Percentiles rank a stretch among this genome's conserved stretches.
Conservation (phyloP, 768 basidiomycete genomes). For the Trametes cubensis region DNA sequence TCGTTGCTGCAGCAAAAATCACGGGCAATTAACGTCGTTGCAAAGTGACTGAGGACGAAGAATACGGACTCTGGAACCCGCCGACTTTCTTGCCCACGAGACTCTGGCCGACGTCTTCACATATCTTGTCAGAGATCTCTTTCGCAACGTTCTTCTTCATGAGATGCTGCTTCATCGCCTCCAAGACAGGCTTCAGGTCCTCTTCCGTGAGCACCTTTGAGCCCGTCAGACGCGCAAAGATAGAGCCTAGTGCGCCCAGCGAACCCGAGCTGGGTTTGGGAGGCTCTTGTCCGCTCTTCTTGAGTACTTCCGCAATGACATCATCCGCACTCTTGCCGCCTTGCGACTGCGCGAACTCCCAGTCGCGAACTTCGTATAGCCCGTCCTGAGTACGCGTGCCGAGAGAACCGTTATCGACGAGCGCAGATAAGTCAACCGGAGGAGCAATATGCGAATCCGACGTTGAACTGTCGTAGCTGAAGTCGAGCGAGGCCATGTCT, state of each 20-base stretch:
- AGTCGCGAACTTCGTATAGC: slow-evolving; percentile 77
- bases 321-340: slow-evolving; percentile 46
- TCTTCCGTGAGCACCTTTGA: slow-evolving; percentile 79
- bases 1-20: slow-evolving; percentile 61
- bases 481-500: slow-evolving; percentile 95
- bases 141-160: slow-evolving; percentile 99
- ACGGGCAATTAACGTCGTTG: slow-evolving; percentile 8
- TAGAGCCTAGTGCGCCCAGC: slow-evolving; percentile 67
- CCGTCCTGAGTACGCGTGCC: slow-evolving; percentile 78
- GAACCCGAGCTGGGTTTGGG: slow-evolving; percentile 39
- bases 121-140: slow-evolving; percentile 93
- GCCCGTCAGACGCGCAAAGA: slow-evolving; percentile 86
- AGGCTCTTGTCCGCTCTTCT: slow-evolving; percentile 35
- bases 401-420: slow-evolving; percentile 72
- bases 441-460: slow-evolving; percentile 37
- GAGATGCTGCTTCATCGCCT: slow-evolving; percentile 95
- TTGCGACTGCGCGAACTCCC: slow-evolving; percentile 63
- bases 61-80: slow-evolving; percentile 74
- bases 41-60: background rate
- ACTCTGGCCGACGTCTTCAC: slow-evolving; percentile 89
- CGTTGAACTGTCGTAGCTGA: slow-evolving; percentile 60
- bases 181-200: slow-evolving; percentile 86
- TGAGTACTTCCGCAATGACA: slow-evolving; percentile 63
- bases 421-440: slow-evolving; percentile 54
- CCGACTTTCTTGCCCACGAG: slow-evolving; percentile 91